Evolutionary conservation across 2,329 filamentous ascomycete species (phyloP).

Genomic region (Cercospora nicotianae): DNA sequence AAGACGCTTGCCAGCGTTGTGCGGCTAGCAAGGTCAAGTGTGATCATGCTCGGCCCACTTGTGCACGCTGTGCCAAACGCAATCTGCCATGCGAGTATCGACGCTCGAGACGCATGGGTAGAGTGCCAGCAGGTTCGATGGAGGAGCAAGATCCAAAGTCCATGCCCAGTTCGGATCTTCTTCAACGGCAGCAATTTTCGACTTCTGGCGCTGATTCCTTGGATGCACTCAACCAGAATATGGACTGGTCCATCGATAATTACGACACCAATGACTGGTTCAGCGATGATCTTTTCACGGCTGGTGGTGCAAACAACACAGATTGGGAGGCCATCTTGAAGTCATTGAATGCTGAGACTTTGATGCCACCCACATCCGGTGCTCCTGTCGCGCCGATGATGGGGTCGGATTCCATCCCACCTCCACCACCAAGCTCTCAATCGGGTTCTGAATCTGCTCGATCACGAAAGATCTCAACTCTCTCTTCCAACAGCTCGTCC

Average conservation of each 20-base stretch:
- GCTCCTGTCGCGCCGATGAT: not conserved
- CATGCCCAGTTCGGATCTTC: not conserved
- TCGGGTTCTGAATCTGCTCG: not conserved
- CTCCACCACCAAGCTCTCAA: not conserved
- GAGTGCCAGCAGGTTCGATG: not conserved
- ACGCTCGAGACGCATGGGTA: not conserved
- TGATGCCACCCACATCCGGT: not conserved
- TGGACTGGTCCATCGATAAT: not conserved
- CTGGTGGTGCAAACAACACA: not conserved
- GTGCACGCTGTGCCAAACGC: not conserved
- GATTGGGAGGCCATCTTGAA: not conserved
- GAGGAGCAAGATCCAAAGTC: not conserved
- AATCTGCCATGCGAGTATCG: not conserved
- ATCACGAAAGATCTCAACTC: not conserved
- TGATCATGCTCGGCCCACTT: not conserved
- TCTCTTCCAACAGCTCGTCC: not conserved
- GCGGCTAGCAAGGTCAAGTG: not conserved
- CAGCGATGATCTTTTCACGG: conserved; percentile 1
- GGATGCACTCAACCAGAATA: not conserved
- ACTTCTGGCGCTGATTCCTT: not conserved
- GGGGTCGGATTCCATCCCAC: not conserved
- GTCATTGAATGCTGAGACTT: not conserved
- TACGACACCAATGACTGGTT: not conserved
- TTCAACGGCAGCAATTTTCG: not conserved
- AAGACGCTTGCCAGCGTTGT: not conserved